A percentile compares a stretch with the other conserved stretches of the same genome.
Evolutionary conservation across 2,329 filamentous ascomycete species (phyloP).

Genomic region (Lanzia echinophila): DNA sequence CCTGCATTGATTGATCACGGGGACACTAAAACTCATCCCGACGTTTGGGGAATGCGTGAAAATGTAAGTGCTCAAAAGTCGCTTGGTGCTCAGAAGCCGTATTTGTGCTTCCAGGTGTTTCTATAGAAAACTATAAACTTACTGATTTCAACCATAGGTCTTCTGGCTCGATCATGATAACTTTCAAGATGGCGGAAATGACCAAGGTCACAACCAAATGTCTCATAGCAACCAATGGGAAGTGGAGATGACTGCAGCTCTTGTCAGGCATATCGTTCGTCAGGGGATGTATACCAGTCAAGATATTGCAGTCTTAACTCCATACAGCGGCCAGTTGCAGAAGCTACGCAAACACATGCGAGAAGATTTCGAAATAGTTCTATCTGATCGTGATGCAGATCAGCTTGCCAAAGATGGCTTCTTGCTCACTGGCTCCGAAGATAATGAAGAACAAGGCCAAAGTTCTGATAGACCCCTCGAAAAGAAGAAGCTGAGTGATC

Average conservation of each 20-base stretch:
- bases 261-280: conserved; percentile 58
- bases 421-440: neutral
- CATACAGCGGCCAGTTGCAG: conserved; percentile 52
- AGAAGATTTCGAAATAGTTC: conserved; percentile 27
- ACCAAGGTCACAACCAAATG: neutral
- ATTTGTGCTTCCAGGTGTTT: too few relatives aligned
- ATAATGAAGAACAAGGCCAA: conserved; percentile 4
- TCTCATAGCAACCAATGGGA: conserved; percentile 48
- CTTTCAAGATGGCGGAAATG: conserved; percentile 14
- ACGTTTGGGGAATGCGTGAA: conserved; percentile 24
- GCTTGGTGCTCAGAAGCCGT: too few relatives aligned
- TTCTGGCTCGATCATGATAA: conserved; percentile 26
- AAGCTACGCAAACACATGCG: conserved; percentile 20
- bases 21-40: conserved; percentile 13
- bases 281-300: conserved; percentile 53
- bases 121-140: too few relatives aligned
- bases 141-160: conserved; percentile 8
- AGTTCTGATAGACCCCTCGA: conserved; percentile 1
- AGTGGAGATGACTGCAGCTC: conserved; percentile 52
- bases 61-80: conserved; percentile 16
- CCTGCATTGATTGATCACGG: conserved; percentile 21
- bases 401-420: conserved; percentile 17
- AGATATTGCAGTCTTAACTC: conserved; percentile 66
- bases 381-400: conserved; percentile 30
- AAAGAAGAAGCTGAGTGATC: conserved; percentile 23